Base-by-base conservation (phyloP, 2,329 filamentous ascomycete genomes). In the Tolypocladium sp. region DNA sequence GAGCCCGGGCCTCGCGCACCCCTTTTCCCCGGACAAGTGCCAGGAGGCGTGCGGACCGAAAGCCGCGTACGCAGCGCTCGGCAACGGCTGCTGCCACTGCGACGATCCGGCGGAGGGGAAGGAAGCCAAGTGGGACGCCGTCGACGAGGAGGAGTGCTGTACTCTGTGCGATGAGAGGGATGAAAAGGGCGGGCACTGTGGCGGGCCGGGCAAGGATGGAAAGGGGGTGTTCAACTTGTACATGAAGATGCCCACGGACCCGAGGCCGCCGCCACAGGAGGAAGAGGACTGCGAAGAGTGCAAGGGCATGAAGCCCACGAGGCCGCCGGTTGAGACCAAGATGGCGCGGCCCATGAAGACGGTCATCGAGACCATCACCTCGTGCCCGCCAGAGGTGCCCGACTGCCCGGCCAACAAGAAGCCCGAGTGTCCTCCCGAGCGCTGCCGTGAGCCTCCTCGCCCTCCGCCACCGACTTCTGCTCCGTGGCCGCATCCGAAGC, bases 301-400 rank as follows among this genome's bases (percentile, higher is more conserved):
- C 20, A 51, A 62, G 15, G 25, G 3, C 40, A 42, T 9, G 33
- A 57, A 58, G 56, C n/a, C 27, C 27, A 37, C 27, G 27, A 12
- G 9, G 46, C 44, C 42, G 13, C 42, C 42, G 17, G 41, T 22
- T 4, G n/a, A 46, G 22, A 46, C 42, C 42, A 46, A 5, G 22
- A 4, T 3, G 27, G 27, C 9, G 6, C 17, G 27, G 44, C 25
- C 44, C 25, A 8, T 20, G 7, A n/a, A 4, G 46, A 33, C 46
- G 15, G 27, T 33, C 17, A 7, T 51, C 27, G 27, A 56, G 52
- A 66, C 66, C 4, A 61, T 63, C 20, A 65, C 64, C 17, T 78
- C 76, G 52, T 83, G 80, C 75, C 78, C 75, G 59, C 76, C 82
- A 56, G 78, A 77, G 60, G 80, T 83, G 68, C 79, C 81, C 69